These are phyloP conservation scores for Chamaecrista fasciculata DNA, from an alignment of 306 rosid genomes.

Conservation along the genomic window DNA sequence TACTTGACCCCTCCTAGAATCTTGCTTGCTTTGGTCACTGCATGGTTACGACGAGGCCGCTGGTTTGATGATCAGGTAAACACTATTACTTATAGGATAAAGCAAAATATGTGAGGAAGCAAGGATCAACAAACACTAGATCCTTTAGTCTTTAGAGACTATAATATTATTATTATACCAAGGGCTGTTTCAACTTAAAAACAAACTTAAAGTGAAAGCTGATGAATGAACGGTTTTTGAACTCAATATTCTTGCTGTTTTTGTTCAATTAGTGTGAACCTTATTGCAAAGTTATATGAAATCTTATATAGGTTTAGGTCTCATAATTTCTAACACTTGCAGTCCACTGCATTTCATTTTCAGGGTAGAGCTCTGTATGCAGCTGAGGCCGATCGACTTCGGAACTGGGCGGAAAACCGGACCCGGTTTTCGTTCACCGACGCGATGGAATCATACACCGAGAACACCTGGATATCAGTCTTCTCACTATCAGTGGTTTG, in stretches of 20 bases:
- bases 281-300: too few species aligned
- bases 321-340: too few species aligned
- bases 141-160: too few species aligned
- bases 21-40: constrained; percentile 88
- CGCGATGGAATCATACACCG: constrained; percentile 97
- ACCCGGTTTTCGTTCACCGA: constrained; percentile 84
- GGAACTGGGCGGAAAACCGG: constrained; percentile 96
- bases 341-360: too few species aligned
- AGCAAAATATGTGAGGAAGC: too few species aligned
- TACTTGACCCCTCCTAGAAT: constrained; percentile 98
- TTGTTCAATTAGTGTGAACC: too few species aligned
- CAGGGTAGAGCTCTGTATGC: constrained; percentile 93
- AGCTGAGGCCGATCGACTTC: constrained; percentile 87
- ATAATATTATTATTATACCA: too few species aligned
- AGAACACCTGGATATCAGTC: constrained; percentile 88
- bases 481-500: constrained; percentile 94
- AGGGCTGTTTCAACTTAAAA: neutral
- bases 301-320: too few species aligned
- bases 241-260: too few species aligned
- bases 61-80: constrained; percentile 93
- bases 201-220: too few species aligned
- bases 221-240: too few species aligned
- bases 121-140: too few species aligned
- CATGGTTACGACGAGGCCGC: constrained; percentile 89
- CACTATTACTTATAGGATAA: neutral